These are phyloP conservation scores for Boletus coccyginus DNA, from an alignment of 768 basidiomycete genomes.

Conservation along the genomic window DNA sequence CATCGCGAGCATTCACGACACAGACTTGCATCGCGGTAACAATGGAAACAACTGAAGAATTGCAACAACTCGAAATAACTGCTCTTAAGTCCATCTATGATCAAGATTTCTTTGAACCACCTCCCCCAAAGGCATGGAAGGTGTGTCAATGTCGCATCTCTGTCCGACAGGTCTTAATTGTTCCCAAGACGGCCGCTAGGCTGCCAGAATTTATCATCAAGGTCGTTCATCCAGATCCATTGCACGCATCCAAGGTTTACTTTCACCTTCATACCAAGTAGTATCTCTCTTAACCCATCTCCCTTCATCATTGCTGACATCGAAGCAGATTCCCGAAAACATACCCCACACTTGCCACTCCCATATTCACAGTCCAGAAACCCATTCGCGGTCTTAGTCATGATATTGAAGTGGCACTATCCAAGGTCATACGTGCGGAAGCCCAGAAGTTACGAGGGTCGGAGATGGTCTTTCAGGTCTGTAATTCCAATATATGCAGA, in stretches of 20 bases:
- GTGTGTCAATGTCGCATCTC: constrained; percentile 34
- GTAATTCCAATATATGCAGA: constrained; percentile 12
- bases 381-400: constrained; percentile 56
- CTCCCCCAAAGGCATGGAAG: constrained; percentile 83
- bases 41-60: constrained; percentile 76
- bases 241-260: constrained; percentile 54
- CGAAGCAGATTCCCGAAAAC: constrained; percentile 69
- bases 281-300: constrained; percentile 13
- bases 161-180: constrained; percentile 1
- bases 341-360: constrained; percentile 70
- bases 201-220: constrained; percentile 76
- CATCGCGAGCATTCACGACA: constrained; percentile 8
- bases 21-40: constrained; percentile 8
- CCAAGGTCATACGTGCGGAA: constrained; percentile 60
- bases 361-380: constrained; percentile 66
- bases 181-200: constrained; percentile 57
- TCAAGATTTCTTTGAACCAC: constrained; percentile 70
- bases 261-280: constrained; percentile 73
- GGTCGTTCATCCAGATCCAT: constrained; percentile 61
- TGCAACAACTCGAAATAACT: constrained; percentile 67
- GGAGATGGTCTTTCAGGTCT: constrained; percentile 78
- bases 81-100: constrained; percentile 79
- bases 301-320: neutral
- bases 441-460: constrained; percentile 63
- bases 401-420: constrained; percentile 55